Percentiles rank a stretch among this genome's conserved stretches.
These are phyloP conservation scores for Mortierella sp. DNA, from an alignment of 371 early-diverging fungal species.

Conservation along the genomic window DNA sequence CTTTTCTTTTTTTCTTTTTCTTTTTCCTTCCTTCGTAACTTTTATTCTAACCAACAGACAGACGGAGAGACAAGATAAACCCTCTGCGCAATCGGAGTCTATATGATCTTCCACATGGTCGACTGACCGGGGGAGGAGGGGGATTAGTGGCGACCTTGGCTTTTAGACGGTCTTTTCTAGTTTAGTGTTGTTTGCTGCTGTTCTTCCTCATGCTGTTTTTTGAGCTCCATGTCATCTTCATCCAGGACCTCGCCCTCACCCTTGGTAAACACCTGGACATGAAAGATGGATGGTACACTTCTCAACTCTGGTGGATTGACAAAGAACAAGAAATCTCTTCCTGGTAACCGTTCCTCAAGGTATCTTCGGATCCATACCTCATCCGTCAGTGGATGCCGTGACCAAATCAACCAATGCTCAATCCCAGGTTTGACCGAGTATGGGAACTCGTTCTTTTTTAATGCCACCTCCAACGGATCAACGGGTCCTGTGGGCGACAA, in stretches of 20 bases:
- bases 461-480: conserved; percentile 36
- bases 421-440: conserved; percentile 48
- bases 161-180: too few relatives aligned
- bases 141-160: too few relatives aligned
- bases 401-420: conserved; percentile 54
- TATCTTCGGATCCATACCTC: conserved; percentile 45
- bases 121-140: too few relatives aligned
- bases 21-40: too few relatives aligned
- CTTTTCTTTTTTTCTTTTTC: too few relatives aligned
- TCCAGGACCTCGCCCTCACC: conserved; percentile 50
- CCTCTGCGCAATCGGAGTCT: too few relatives aligned
- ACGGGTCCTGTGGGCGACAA: conserved; percentile 44
- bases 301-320: conserved; percentile 45
- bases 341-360: conserved; percentile 47
- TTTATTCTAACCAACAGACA: too few relatives aligned
- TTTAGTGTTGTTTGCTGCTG: too few relatives aligned
- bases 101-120: too few relatives aligned
- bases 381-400: conserved; percentile 32
- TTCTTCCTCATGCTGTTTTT: conserved; percentile 22
- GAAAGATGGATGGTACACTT: conserved; percentile 41
- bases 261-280: conserved; percentile 50
- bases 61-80: too few relatives aligned
- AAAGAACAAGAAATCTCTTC: conserved; percentile 47
- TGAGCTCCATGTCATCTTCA: conserved; percentile 45
- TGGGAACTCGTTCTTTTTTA: conserved; percentile 51